A percentile compares a stretch with the other conserved stretches of the same genome.
phyloP scores from a whole-genome alignment of 176 grass and related monocot genomes.

The Aegilops sharonensis region DNA sequence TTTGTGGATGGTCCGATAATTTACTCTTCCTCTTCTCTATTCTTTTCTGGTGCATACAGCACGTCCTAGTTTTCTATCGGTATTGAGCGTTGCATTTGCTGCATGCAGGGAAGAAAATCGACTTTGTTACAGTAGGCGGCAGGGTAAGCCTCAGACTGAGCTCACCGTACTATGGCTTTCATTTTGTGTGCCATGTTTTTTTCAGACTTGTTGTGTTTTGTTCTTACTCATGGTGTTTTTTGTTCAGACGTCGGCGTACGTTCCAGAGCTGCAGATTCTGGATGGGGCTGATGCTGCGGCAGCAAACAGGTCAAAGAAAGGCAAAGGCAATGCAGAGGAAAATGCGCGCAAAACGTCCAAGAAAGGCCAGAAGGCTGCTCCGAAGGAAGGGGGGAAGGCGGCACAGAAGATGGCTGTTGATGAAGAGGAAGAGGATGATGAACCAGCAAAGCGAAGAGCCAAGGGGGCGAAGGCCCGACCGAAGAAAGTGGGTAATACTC shows the following conservation, averaged over 20 bases:
- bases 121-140: slow-evolving; percentile 38
- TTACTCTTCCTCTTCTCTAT: neutral
- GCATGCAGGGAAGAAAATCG: slow-evolving; percentile 38
- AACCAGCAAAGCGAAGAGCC: neutral
- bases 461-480: neutral
- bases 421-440: neutral
- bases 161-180: neutral
- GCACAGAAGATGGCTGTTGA: neutral
- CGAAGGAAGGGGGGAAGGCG: neutral
- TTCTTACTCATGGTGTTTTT: neutral
- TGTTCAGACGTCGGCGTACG: slow-evolving; percentile 35
- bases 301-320: slow-evolving; percentile 4
- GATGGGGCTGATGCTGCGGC: neutral
- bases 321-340: neutral
- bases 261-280: slow-evolving; percentile 35
- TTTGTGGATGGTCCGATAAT: slow-evolving; percentile 45
- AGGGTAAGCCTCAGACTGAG: slow-evolving; percentile 18
- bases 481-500: neutral
- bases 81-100: slow-evolving; percentile 1
- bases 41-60: neutral
- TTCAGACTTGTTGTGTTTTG: neutral
- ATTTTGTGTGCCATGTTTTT: neutral
- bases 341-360: neutral
- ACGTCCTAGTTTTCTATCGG: neutral
- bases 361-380: slow-evolving; percentile 1